Base-by-base conservation (phyloP, 2,329 filamentous ascomycete species). In the Fusarium multiceps region DNA sequence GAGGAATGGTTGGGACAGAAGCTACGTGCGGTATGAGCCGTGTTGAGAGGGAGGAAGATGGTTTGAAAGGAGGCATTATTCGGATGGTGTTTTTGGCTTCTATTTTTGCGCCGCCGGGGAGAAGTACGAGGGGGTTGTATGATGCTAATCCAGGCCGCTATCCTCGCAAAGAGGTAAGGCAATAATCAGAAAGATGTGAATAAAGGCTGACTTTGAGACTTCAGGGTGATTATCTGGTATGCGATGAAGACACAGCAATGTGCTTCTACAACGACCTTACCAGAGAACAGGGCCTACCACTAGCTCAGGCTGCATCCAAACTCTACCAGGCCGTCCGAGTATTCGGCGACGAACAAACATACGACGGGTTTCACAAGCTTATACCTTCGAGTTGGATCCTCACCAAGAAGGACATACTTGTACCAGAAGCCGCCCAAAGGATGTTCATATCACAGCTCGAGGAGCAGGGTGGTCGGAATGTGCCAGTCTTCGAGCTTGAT, bases 201-300 rank as follows among this genome's bases (percentile, higher is more conserved):
- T 1, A 3, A 3, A 1, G 11, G 2, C 21, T 34, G 6, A 49
- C 16, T 9, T 2, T 2, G 3, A 18, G 10, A 20, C 4, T 4
- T 1, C 0, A 65, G 60, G 60, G 54, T 0, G 54, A 65, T 1
- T 65, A 59, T 3, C 53, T 65, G 1, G 14, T 65, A 2, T 65
- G 62, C 4, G 60, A 59, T 10, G 60, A 65, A 25, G 62, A 65
- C 1, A 59, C 62, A 3, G 23, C 62, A 2, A 65, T 65, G 54
- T 65, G 62, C 14, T 54, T 65, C 23, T 65, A 65, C 4, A 65
- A 60, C 16, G 54, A 65, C 16, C 53, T 65, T 1, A 43, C 47
- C 4, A 32, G 54, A 9, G 47, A 43, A 6, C 18, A 65, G 28
- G 47, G 53, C 4, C n/a, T 48, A 1, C 47, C 16, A 1, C 23